Base-by-base conservation (phyloP, 2,329 filamentous ascomycete species). In the Fusarium floridanum region DNA sequence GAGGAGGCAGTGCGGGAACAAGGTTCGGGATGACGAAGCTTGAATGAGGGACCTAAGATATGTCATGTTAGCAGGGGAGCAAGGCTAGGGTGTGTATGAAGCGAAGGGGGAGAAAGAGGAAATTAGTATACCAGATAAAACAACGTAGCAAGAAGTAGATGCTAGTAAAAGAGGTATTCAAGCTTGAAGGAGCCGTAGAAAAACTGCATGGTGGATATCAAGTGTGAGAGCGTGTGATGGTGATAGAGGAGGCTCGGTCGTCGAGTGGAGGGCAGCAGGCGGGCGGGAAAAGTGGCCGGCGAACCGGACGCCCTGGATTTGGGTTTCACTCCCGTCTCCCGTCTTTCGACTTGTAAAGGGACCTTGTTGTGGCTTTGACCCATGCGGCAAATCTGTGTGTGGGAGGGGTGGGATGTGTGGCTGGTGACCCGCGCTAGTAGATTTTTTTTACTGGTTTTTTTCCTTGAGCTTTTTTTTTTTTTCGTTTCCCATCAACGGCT, bases 241-340 rank as follows among this genome's bases (percentile, higher is more conserved):
- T 72, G 68, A 72, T 63, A 64, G 72, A 75, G 66, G 70, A 75
- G 73, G 73, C 73, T 75, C 70, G 43, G 34, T 22, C 53, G 36
- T 22, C 22, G 55, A 59, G 62, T 68, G 65, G 66, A 73, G 70
- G 56, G 63, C 66, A 53, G 48, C 24, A 29, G 73, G 65, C 62
- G 48, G 66, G 61, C 48, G 72, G 72, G 64, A 77, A 77, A 77
- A 70, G 73, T 77, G 71, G 71, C 68, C 73, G 73, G 71, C 75
- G 75, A 77, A 77, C 75, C 66, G 64, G 75, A 57, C 62, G 59
- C 62, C 66, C 53, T 77, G 68, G 75, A 77, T 74, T 77, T 76
- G 50, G 53, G 27, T 60, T 27, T 32, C 36, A 22, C 37, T 48
- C 43, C 48, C 48, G 39, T 43, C 39, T 39, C 37, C 32, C 32